Base-by-base conservation (phyloP, 768 basidiomycete genomes). In the Psilocybe subaeruginosa region DNA sequence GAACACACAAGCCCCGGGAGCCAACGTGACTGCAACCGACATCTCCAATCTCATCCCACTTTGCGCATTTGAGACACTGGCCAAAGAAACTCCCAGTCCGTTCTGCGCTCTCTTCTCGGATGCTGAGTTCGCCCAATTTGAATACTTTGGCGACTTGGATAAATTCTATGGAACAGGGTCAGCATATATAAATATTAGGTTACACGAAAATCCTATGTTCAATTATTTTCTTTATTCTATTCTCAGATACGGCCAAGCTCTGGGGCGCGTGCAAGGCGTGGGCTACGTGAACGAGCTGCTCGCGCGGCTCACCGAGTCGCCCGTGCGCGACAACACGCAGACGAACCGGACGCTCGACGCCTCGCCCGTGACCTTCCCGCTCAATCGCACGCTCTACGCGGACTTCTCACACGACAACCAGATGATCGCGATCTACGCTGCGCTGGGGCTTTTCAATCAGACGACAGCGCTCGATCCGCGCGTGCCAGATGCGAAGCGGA, bases 201-300 rank as follows among this genome's bases (percentile, higher is more conserved):
- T 23, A 0, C 23, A 2, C 23, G 23, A 2, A 23, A 23, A 23
- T 23, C 23, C 23, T 23, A 23, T 23, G 2, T 2, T 14, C 23
- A 23, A 33, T 31, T 23, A 6, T 39, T 23, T 23, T 23, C 23
- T 23, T 23, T 23, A 23, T 23, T 0, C 23, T 23, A 23, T 23
- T 50, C 56, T 14, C 92, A 91, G 90, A 17, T 83, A 91, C 61
- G 92, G 92, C 3, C 85, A 86, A 62, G 65, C 71, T 2, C 77
- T 94, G 1, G 92, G 93, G 1, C 87, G 78, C 4, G 85, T 93
- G 6, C 91, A 92, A 70, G 92, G 93, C 33, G 88, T 95, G 3
- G 95, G 94, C 5, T 97, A 91, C 70, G 79, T 92, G 68, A 95
- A 94, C 70, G 94, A 96, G 75, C 83, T 97, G n/a, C 72, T 96